Conservation (phyloP, 768 basidiomycete genomes). For the Cyclocybe cylindracea region DNA sequence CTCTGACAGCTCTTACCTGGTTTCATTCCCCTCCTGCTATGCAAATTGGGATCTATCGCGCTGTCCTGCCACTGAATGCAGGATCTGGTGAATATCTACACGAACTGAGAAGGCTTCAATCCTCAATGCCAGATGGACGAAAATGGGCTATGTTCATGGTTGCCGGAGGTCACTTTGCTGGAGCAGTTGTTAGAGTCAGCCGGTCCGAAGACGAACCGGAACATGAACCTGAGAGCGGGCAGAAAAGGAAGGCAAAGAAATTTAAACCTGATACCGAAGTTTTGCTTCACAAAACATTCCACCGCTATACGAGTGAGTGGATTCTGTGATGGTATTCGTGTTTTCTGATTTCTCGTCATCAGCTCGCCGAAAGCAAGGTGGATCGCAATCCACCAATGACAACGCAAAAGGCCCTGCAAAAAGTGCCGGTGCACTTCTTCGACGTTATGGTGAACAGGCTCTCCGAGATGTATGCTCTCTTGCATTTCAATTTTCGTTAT, state of each 20-base stretch:
- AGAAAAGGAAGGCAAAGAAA: constrained; percentile 59
- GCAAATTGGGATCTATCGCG: constrained; percentile 87
- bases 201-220: constrained; percentile 46
- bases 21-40: constrained; percentile 86
- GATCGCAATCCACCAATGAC: constrained; percentile 90
- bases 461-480: constrained; percentile 72
- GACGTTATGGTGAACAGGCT: constrained; percentile 94
- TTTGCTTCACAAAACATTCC: constrained; percentile 91
- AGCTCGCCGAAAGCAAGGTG: constrained; percentile 98
- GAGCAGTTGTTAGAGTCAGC: constrained; percentile 79
- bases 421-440: constrained; percentile 90
- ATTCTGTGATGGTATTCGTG: background rate
- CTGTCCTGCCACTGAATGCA: constrained; percentile 61
- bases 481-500: background rate
- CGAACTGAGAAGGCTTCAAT: constrained; percentile 69
- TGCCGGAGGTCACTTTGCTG: constrained; percentile 98
- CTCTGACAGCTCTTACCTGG: constrained; percentile 80
- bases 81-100: constrained; percentile 52
- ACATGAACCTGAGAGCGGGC: constrained; percentile 37
- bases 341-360: background rate
- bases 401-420: constrained; percentile 91
- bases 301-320: constrained; percentile 92
- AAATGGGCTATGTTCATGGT: constrained; percentile 96
- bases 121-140: constrained; percentile 51
- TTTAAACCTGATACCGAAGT: constrained; percentile 82